Base-by-base conservation (phyloP, 768 basidiomycete species). In the Boletus fagicola region DNA sequence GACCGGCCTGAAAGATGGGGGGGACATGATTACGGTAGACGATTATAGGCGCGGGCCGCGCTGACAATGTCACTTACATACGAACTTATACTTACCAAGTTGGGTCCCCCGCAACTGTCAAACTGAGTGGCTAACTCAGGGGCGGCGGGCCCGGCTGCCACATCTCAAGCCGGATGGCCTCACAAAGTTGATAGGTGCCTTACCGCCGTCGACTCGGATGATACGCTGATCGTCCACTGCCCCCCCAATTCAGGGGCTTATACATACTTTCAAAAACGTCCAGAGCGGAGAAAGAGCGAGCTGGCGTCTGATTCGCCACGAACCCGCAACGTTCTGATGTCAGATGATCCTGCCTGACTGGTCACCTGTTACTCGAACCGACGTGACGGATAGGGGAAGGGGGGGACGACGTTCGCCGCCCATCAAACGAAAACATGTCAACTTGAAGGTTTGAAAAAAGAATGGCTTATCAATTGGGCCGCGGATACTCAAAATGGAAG, bases 321-420 rank as follows among this genome's bases (percentile, higher is more conserved):
- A 49, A 49, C 28, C 35, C 44, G 28, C 53, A 11, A 10, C 13
- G 16, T 22, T 30, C 45, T 11, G 45, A 16, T 45, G 28, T n/a
- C 26, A 28, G 15, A 33, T 28, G 45, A 33, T 53, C 24, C 51
- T 26, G 16, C 43, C 40, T 39, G 47, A 58, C 53, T 33, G 26
- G 49, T 26, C 49, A 39, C 39, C 16, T n/a, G 9, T n/a, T 9
- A 26, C 18, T 10, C 22, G 16, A 13, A 36, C 26, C 18, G 18
- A 40, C n/a, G n/a, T 26, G 58, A 45, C 50, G 40, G 59, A 59
- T 60, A 60, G 59, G 58, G 24, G 47, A 1, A 16, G 9, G 18
- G 18, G 18, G 7, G 22, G 13, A 7, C 35, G 26, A n/a, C n/a
- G 33, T 20, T 35, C 40, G 45, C 49, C 58, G 61, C 46, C 54